Percentiles rank a stretch among this genome's conserved stretches.
These are phyloP conservation scores for Leishmania lainsoni DNA, from an alignment of 208 protist species.

Conservation along the genomic window DNA sequence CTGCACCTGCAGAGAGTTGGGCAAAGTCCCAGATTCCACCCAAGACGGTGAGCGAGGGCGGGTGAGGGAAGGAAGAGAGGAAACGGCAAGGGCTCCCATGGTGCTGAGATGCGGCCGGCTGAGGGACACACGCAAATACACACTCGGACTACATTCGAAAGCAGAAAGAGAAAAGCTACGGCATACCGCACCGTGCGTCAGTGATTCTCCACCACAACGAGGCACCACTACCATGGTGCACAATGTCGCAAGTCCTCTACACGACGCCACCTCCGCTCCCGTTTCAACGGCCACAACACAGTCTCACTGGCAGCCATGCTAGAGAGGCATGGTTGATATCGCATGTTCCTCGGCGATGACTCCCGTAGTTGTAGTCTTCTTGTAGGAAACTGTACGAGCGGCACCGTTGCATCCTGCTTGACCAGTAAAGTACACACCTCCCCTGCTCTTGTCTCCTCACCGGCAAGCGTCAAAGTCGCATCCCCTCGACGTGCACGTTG, in stretches of 20 bases:
- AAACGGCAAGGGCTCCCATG: neutral
- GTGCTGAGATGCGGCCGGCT: neutral
- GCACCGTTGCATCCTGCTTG: neutral
- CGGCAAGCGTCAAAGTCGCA: neutral
- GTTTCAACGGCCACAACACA: neutral
- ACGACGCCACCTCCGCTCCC: neutral
- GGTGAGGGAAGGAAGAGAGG: neutral
- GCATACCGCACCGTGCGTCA: neutral
- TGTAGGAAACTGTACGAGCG: neutral
- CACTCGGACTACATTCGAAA: no score
- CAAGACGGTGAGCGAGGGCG: neutral
- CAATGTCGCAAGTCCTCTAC: neutral
- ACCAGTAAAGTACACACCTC: neutral
- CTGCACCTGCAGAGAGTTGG: neutral
- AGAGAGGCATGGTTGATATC: neutral
- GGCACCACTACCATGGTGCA: neutral
- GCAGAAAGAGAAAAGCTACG: no score
- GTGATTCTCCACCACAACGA: neutral
- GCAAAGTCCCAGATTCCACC: no score
- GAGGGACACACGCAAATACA: neutral
- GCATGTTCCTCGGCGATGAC: neutral
- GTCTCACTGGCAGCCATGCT: neutral
- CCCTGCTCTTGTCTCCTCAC: neutral
- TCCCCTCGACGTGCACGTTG: conserved; percentile 1
- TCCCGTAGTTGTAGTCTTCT: neutral